These are phyloP conservation scores for Boechera stricta DNA, from an alignment of 345 rosid species.

Conservation along the genomic window DNA sequence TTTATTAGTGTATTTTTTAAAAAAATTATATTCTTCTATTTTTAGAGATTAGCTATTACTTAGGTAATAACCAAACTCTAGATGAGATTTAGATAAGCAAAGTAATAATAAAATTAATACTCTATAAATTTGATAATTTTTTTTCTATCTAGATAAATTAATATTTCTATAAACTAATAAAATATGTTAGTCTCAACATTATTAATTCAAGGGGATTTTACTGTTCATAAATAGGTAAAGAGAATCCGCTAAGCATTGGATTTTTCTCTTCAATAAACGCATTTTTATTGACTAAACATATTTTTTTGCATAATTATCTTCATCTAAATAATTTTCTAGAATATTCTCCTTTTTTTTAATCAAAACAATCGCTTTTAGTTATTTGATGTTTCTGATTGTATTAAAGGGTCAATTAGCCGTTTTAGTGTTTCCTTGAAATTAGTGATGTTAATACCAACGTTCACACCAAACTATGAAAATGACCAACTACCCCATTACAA, in stretches of 20 bases:
- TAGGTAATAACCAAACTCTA: not conserved
- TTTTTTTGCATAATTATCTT: no score
- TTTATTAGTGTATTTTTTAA: not conserved
- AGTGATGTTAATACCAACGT: slow-evolving; percentile 6
- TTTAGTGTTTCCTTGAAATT: slow-evolving; percentile 36
- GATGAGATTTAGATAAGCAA: not conserved
- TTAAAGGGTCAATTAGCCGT: slow-evolving; percentile 39
- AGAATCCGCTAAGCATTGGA: no score
- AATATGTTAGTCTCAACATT: not conserved
- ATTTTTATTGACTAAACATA: no score
- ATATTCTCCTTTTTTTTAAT: no score
- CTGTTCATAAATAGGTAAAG: not conserved
- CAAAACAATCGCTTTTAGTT: not conserved
- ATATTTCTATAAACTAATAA: not conserved
- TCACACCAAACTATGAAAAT: slow-evolving; percentile 42
- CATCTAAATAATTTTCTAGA: no score
- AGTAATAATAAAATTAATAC: not conserved
- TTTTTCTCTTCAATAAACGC: no score
- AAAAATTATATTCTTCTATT: not conserved
- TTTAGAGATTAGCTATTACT: not conserved
- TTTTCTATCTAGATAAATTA: no score
- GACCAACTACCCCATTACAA: slow-evolving; percentile 41
- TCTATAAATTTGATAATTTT: no score
- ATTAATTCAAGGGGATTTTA: not conserved
- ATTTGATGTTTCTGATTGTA: not conserved